A percentile compares a stretch with the other conserved stretches of the same genome.
These are phyloP conservation scores for Pseudofabraea citricarpa DNA, from an alignment of 2,329 filamentous ascomycete genomes.

Conservation along the genomic window DNA sequence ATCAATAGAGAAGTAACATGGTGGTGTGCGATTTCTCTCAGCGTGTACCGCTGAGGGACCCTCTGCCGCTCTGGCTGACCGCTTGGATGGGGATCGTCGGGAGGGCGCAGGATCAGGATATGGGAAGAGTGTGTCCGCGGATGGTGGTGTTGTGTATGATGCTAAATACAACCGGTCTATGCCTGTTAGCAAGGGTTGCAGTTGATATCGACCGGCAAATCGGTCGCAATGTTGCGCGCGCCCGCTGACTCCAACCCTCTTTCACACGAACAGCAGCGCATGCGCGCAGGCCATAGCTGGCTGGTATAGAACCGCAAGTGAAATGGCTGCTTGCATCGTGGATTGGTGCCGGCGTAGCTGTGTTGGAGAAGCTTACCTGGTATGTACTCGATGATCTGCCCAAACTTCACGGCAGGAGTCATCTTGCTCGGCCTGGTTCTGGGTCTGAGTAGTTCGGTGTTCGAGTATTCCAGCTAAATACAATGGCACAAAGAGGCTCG, in stretches of 20 bases:
- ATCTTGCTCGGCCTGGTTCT: conserved; percentile 33
- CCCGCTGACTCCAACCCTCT: too few species aligned
- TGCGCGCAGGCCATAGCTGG: too few species aligned
- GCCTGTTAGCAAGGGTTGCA: conserved; percentile 36
- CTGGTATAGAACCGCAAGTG: too few species aligned
- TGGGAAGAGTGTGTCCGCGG: conserved; percentile 78
- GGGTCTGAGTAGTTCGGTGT: too few species aligned
- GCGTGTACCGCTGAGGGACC: conserved; percentile 44
- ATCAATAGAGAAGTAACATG: conserved; percentile 95
- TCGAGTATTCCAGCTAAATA: too few species aligned
- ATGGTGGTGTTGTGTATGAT: conserved; percentile 80
- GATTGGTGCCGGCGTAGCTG: too few species aligned
- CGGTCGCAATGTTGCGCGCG: too few species aligned
- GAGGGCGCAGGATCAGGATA: conserved; percentile 56
- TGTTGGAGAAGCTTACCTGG: conserved; percentile 76
- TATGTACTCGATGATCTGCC: conserved; percentile 94
- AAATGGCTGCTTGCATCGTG: background rate
- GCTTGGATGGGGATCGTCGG: conserved; percentile 68
- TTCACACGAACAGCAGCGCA: too few species aligned
- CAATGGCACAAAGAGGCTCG: background rate
- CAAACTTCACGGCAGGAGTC: conserved; percentile 51
- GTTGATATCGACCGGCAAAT: too few species aligned
- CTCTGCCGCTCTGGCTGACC: conserved; percentile 60
- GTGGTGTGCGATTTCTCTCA: conserved; percentile 53
- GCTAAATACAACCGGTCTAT: conserved; percentile 92